Conservation (phyloP, 2,329 filamentous ascomycete species). For the Hypoxylon sp. region DNA sequence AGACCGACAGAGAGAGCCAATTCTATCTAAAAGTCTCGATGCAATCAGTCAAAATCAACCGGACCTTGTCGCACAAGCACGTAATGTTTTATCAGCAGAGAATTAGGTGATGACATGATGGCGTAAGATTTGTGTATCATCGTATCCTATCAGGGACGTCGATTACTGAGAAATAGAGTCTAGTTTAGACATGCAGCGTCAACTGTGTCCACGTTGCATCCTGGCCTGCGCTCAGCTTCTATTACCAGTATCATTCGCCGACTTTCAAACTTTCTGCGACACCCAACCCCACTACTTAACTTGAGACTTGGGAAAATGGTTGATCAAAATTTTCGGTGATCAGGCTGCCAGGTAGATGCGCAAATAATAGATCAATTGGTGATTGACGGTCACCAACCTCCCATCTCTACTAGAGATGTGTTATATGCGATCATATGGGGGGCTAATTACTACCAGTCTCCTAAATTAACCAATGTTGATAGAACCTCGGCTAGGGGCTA, state of each 20-base stretch:
- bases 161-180: conserved; percentile 40
- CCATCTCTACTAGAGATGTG: not conserved
- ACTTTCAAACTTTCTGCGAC: conserved; percentile 36
- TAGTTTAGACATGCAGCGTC: conserved; percentile 43
- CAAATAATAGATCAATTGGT: conserved; percentile 14
- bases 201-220: conserved; percentile 45
- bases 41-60: conserved; percentile 21
- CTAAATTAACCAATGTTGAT: conserved; percentile 31
- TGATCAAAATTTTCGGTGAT: conserved; percentile 12
- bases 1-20: conserved; percentile 28
- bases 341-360: conserved; percentile 4
- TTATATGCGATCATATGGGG: conserved; percentile 12
- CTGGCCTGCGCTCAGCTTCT: conserved; percentile 22
- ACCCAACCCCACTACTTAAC: conserved; percentile 34
- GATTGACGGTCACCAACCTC: not conserved
- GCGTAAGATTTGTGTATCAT: conserved; percentile 46
- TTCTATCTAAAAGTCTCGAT: conserved; percentile 14
- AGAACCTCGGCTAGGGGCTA: conserved; percentile 37
- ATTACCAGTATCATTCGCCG: conserved; percentile 37
- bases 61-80: conserved; percentile 36
- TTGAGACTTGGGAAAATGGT: conserved; percentile 35
- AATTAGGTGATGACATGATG: conserved; percentile 44
- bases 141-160: conserved; percentile 36
- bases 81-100: conserved; percentile 43
- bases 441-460: conserved; percentile 8